These are phyloP conservation scores for Blastobotrys elegans DNA, from an alignment of 1,139 yeast genomes.

Conservation along the genomic window DNA sequence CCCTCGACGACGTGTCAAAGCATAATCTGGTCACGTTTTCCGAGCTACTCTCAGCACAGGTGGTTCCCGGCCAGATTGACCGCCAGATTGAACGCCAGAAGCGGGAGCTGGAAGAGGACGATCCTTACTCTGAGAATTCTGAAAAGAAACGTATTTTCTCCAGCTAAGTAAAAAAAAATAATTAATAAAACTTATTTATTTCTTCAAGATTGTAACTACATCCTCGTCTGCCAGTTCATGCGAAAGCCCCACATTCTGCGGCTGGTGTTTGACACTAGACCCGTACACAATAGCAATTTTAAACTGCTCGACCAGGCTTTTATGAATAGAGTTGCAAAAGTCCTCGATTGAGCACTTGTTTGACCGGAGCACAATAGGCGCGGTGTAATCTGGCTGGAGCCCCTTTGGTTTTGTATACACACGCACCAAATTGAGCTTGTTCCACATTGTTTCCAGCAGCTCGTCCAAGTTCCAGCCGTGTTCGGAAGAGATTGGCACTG, in stretches of 20 bases:
- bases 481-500: conserved; percentile 94
- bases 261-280: conserved; percentile 92
- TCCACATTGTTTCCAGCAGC: conserved; percentile 93
- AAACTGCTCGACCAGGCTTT: conserved; percentile 87
- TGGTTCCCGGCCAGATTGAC: too few species aligned
- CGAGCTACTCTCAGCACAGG: conserved; percentile 22
- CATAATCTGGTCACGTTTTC: conserved; percentile 26
- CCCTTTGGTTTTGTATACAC: conserved; percentile 98
- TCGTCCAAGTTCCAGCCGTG: conserved; percentile 97
- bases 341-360: conserved; percentile 86
- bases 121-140: too few species aligned
- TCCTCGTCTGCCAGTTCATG: conserved; percentile 91
- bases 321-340: conserved; percentile 95
- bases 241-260: conserved; percentile 87
- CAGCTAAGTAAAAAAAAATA: too few species aligned
- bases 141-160: too few species aligned
- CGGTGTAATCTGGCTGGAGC: conserved; percentile 82
- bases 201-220: conserved; percentile 90
- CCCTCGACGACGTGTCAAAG: conserved; percentile 25
- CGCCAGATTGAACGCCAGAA: background rate
- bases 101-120: background rate
- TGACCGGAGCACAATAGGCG: conserved; percentile 85
- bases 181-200: too few species aligned
- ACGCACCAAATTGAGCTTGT: conserved; percentile 77
- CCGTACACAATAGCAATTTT: conserved; percentile 90